Conservation (phyloP, 371 early-diverging fungal genomes). For the Mortierella sp. region DNA sequence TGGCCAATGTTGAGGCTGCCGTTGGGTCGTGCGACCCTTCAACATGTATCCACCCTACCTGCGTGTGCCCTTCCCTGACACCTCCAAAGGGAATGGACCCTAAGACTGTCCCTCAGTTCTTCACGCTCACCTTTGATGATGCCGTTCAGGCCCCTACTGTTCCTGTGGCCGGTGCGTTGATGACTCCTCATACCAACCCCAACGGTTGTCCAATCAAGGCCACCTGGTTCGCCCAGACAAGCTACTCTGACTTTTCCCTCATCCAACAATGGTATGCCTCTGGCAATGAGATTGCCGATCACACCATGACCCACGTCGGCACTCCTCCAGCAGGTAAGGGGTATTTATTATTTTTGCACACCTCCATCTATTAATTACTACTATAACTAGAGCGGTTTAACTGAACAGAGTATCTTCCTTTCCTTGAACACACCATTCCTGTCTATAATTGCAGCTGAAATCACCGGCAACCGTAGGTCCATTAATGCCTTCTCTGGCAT, state of each 20-base stretch:
- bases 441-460: conserved; percentile 61
- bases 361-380: conserved; percentile 31
- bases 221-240: conserved; percentile 75
- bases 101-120: conserved; percentile 76
- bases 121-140: conserved; percentile 78
- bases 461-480: conserved; percentile 65
- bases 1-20: conserved; percentile 29
- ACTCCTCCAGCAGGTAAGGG: conserved; percentile 50
- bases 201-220: conserved; percentile 74
- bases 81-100: conserved; percentile 68
- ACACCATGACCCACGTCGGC: conserved; percentile 75
- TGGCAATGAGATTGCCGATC: conserved; percentile 79
- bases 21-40: conserved; percentile 67
- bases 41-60: conserved; percentile 71
- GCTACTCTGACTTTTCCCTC: conserved; percentile 73
- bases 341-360: background rate
- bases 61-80: conserved; percentile 69
- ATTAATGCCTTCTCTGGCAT: conserved; percentile 71
- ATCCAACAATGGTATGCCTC: conserved; percentile 78
- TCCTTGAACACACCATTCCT: conserved; percentile 8
- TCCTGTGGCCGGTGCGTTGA: conserved; percentile 32
- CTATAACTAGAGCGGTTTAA: conserved; percentile 2
- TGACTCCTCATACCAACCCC: conserved; percentile 60
- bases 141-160: conserved; percentile 68
- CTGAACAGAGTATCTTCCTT: conserved; percentile 59